phyloP scores from a whole-genome alignment of 176 grass and related monocot genomes.

The Alopecurus myosuroides region DNA sequence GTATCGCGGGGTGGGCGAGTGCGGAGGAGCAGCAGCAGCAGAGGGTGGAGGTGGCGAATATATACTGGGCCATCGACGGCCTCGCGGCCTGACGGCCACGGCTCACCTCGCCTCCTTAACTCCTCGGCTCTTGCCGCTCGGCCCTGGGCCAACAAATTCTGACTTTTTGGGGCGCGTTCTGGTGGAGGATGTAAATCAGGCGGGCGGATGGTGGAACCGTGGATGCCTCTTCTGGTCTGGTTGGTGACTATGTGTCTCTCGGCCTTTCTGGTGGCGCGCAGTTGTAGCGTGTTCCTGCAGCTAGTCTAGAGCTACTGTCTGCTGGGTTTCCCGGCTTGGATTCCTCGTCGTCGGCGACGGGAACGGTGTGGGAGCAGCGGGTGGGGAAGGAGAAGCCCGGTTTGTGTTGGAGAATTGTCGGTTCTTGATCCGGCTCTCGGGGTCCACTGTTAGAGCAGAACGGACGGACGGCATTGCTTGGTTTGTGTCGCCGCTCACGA shows the following conservation, averaged over 20 bases:
- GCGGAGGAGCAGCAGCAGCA: background rate
- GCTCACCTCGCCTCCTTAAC: conserved; percentile 27
- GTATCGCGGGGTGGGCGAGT: background rate
- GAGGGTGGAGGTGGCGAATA: conserved; percentile 34
- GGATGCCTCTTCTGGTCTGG: background rate
- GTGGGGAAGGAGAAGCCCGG: background rate
- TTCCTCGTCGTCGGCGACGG: conserved; percentile 18
- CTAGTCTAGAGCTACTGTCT: background rate
- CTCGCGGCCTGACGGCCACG: conserved; percentile 19
- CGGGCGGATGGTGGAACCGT: background rate
- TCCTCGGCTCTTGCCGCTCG: background rate
- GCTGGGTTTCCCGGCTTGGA: background rate
- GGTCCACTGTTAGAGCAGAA: background rate
- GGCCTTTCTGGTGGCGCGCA: conserved; percentile 1
- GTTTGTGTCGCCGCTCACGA: conserved; percentile 11
- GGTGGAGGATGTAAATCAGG: conserved; percentile 41
- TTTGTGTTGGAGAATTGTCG: background rate
- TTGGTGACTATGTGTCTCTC: background rate
- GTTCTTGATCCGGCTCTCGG: background rate
- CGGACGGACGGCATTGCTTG: background rate
- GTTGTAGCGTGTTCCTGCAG: background rate
- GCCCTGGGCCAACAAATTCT: conserved; percentile 20
- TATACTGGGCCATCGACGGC: conserved; percentile 44
- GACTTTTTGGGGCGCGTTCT: conserved; percentile 17
- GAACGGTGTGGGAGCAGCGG: background rate